These are phyloP conservation scores for Pseudogymnoascus sp. DNA, from an alignment of 2,329 filamentous ascomycete species.

Conservation along the genomic window DNA sequence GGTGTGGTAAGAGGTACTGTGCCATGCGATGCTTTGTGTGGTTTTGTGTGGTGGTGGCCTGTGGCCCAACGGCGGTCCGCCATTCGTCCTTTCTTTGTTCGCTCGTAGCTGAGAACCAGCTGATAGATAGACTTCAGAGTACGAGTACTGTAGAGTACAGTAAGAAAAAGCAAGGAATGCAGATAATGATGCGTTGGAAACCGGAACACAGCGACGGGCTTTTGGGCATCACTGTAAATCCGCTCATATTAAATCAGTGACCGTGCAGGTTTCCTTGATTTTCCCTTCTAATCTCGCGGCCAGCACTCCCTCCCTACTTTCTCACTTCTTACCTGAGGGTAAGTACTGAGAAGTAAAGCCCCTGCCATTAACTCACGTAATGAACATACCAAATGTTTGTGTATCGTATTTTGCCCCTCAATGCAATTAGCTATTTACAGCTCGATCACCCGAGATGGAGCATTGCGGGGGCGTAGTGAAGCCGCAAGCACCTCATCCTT, in stretches of 20 bases:
- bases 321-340: not conserved
- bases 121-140: not conserved
- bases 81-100: not conserved
- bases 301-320: not conserved
- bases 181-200: not conserved
- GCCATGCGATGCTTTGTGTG: not conserved
- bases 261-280: not conserved
- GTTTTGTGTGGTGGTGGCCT: not conserved
- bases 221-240: not conserved
- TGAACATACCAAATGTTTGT: not conserved
- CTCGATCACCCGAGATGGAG: conserved; percentile 1
- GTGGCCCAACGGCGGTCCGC: not conserved
- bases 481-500: not conserved
- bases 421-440: conserved; percentile 6
- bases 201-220: not conserved
- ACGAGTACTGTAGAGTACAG: not conserved
- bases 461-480: not conserved
- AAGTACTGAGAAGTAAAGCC: not conserved
- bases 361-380: not conserved
- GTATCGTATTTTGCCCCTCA: not conserved
- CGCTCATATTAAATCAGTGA: conserved; percentile 1
- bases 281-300: not conserved
- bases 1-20: not conserved
- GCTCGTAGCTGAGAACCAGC: not conserved
- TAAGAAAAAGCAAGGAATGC: conserved; percentile 5